Percentiles rank a stretch among this genome's conserved stretches.
Evolutionary conservation across 106 monocot species (phyloP).

Genomic region (Apostasia shenzhenica): DNA sequence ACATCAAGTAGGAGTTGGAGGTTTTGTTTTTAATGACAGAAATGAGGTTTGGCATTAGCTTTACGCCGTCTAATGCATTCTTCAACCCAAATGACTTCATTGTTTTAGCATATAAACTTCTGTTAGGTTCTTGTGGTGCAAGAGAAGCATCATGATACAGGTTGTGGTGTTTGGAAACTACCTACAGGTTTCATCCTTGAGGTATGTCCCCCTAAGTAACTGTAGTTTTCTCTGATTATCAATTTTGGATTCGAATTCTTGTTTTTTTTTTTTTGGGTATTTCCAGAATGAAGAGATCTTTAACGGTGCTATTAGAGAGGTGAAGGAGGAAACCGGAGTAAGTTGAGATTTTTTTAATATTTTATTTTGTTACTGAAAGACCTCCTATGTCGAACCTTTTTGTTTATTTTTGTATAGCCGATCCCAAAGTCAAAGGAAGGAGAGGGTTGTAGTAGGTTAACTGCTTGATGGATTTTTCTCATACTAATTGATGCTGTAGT

Average conservation of each 20-base stretch:
- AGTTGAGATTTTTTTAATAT: conserved; percentile 10
- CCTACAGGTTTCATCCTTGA: conserved; percentile 88
- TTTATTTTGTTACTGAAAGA: not conserved
- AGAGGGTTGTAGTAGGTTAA: no score
- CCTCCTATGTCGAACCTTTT: no score
- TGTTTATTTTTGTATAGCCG: no score
- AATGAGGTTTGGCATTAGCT: conserved; percentile 40
- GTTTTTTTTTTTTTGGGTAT: not conserved
- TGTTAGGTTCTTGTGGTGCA: conserved; percentile 81
- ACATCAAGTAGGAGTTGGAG: conserved; percentile 86
- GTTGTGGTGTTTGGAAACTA: conserved; percentile 59
- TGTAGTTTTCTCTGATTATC: not conserved
- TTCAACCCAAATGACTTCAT: not conserved
- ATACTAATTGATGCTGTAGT: no score
- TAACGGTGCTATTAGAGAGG: conserved; percentile 80
- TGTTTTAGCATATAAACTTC: not conserved
- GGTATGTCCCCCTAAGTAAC: conserved; percentile 22
- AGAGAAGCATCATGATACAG: conserved; percentile 58
- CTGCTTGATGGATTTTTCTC: no score
- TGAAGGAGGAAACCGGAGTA: conserved; percentile 96
- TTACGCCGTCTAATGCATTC: not conserved
- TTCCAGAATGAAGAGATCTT: conserved; percentile 79
- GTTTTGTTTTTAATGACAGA: conserved; percentile 73
- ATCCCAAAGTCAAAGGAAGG: no score
- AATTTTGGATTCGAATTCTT: not conserved